These are phyloP conservation scores for Meira miltonrushii DNA, from an alignment of 1,284 basidiomycete genomes.

Conservation along the genomic window DNA sequence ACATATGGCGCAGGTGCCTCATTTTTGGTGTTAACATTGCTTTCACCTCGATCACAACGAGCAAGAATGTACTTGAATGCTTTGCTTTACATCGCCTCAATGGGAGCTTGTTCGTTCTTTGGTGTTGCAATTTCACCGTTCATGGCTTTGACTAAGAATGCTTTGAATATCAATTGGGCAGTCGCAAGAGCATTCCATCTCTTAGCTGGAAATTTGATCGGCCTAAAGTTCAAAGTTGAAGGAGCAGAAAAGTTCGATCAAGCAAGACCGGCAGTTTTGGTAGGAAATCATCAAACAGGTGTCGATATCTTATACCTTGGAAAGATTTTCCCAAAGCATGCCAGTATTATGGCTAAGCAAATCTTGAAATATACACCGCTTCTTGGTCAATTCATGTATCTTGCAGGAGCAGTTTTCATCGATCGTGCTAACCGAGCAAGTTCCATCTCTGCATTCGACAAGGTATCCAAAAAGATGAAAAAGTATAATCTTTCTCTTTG, in stretches of 20 bases:
- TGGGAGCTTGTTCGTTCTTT: slow-evolving; percentile 70
- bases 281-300: slow-evolving; percentile 78
- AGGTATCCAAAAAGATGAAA: slow-evolving; percentile 79
- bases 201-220: slow-evolving; percentile 64
- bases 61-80: slow-evolving; percentile 45
- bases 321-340: slow-evolving; percentile 74
- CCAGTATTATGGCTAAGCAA: slow-evolving; percentile 90
- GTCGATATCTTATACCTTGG: slow-evolving; percentile 62
- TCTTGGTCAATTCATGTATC: slow-evolving; percentile 84
- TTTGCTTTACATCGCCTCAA: slow-evolving; percentile 65
- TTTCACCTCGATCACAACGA: slow-evolving; percentile 35
- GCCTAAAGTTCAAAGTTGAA: slow-evolving; percentile 72
- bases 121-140: slow-evolving; percentile 69
- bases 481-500: slow-evolving; percentile 61
- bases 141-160: slow-evolving; percentile 64
- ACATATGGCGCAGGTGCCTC: slow-evolving; percentile 28
- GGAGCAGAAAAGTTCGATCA: slow-evolving; percentile 70
- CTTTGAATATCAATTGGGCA: slow-evolving; percentile 76
- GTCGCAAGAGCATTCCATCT: slow-evolving; percentile 81
- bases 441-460: slow-evolving; percentile 71
- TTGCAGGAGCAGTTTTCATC: slow-evolving; percentile 89
- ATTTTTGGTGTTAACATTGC: slow-evolving; percentile 33
- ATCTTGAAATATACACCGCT: slow-evolving; percentile 78
- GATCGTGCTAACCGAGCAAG: slow-evolving; percentile 73
- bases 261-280: slow-evolving; percentile 66